phyloP scores from a whole-genome alignment of 768 basidiomycete species.

The Cantharellus anzutake region DNA sequence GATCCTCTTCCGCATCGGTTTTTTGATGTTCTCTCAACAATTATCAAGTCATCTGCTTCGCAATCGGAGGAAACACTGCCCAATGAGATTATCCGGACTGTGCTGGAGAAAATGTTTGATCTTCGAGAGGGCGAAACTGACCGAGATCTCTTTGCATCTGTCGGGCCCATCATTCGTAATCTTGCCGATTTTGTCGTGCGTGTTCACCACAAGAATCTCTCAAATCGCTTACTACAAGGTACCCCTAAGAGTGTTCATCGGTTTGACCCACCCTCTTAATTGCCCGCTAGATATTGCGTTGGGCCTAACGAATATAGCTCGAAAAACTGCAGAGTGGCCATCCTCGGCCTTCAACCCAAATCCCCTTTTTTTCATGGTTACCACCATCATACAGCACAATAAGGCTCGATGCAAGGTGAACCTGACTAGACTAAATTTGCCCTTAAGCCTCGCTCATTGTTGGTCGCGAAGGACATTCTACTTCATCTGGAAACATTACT shows the following conservation, averaged over 20 bases:
- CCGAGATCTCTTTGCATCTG: neutral
- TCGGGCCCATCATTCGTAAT: conserved; percentile 20
- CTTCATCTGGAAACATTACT: conserved; percentile 40
- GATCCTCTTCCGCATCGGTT: conserved; percentile 3
- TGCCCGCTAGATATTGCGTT: conserved; percentile 32
- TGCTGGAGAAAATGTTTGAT: conserved; percentile 29
- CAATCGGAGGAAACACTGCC: conserved; percentile 28
- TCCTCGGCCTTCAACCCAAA: conserved; percentile 33
- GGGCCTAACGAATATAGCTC: conserved; percentile 32
- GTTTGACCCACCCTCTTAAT: neutral
- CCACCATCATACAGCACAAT: conserved; percentile 39
- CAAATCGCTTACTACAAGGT: conserved; percentile 37
- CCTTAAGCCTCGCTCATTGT: neutral
- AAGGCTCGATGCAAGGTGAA: conserved; percentile 34
- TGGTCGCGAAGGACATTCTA: conserved; percentile 35
- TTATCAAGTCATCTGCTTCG: conserved; percentile 13
- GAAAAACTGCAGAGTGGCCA: conserved; percentile 37
- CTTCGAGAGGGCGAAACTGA: conserved; percentile 29
- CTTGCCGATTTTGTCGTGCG: conserved; percentile 36
- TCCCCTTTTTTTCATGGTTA: conserved; percentile 31
- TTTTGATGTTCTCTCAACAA: conserved; percentile 1
- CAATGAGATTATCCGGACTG: conserved; percentile 33
- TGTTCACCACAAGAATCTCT: conserved; percentile 36
- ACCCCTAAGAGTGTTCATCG: conserved; percentile 10
- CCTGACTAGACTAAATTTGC: neutral